Evolutionary conservation across 768 basidiomycete genomes (phyloP), one percentile per base, ranked within the genome.

Genomic region (Nidularia sp.): DNA sequence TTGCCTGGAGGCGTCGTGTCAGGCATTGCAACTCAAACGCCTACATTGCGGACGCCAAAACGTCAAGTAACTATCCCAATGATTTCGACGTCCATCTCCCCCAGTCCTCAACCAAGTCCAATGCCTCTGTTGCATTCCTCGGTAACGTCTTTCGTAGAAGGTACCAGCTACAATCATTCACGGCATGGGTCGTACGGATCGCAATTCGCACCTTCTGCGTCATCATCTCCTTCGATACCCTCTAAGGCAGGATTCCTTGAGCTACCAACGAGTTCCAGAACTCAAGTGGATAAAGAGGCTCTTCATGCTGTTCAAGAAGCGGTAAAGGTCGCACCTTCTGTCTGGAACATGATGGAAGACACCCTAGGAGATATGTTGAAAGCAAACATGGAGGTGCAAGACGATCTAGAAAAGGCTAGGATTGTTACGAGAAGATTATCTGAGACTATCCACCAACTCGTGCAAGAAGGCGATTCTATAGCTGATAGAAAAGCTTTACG

Each of bases 321-420:
- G 10, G 83, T 93, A 6, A 84, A 89, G 22, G 78, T 87, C 9
- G 93, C 92, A 7, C 87, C 88, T 8, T 74, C 77, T 25, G 87
- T 92, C 22, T 98, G 93, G 90, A 75, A 84, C 53, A 79, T 87
- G 74, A 82, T 93, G 63, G 84, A 86, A 56, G 85, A 86, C 51
- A 75, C 88, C 55, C 66, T 90, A 49, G 69, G 72, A n/a, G 58
- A 72, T 29, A 72, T 73, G 45, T 53, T 66, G 12, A 69, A 69
- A 31, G 65, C 64, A 25, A 25, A 25, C 25, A 25, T 25, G 41
- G 77, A 82, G 44, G 66, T 85, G 52, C 71, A 70, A 49, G 83
- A 81, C 32, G 74, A 70, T 31, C 71, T 95, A 6, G 74, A 77
- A 31, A 75, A 69, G 45, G 91, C 91, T 12, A 79, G 86, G 60